phyloP scores from a whole-genome alignment of 257 asterid genomes.

The Plantago major region DNA sequence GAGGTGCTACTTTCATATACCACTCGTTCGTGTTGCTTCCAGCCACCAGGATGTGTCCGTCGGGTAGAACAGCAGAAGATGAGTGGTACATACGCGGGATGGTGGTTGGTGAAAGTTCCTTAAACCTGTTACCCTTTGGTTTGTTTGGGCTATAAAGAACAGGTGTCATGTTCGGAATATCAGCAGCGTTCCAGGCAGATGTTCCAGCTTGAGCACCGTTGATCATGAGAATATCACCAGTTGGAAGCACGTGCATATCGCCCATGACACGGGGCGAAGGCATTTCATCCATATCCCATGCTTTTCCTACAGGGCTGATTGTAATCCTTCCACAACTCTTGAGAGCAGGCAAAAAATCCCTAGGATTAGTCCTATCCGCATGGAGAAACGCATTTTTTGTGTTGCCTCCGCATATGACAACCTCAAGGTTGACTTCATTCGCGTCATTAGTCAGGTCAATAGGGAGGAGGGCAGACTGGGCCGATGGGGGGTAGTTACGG shows the following conservation, averaged over 20 bases:
- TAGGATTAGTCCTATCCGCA: slow-evolving; percentile 38
- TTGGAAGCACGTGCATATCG: slow-evolving; percentile 65
- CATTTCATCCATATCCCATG: slow-evolving; percentile 78
- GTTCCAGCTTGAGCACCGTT: slow-evolving; percentile 74
- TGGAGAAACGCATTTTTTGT: slow-evolving; percentile 39
- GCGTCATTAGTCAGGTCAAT: slow-evolving; percentile 34
- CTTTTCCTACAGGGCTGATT: slow-evolving; percentile 19
- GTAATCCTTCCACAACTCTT: slow-evolving; percentile 60
- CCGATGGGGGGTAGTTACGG: slow-evolving; percentile 83
- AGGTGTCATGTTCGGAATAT: slow-evolving; percentile 51
- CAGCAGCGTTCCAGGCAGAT: slow-evolving; percentile 74
- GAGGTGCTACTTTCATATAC: slow-evolving; percentile 32
- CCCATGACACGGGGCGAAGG: slow-evolving; percentile 80
- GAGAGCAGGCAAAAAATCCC: slow-evolving; percentile 47
- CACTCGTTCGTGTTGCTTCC: slow-evolving; percentile 75
- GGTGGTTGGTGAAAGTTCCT: slow-evolving; percentile 32
- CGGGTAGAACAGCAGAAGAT: slow-evolving; percentile 47
- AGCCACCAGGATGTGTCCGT: slow-evolving; percentile 57
- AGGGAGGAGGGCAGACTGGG: slow-evolving; percentile 70
- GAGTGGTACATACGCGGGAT: slow-evolving; percentile 93
- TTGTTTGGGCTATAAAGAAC: slow-evolving; percentile 53
- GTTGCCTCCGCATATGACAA: slow-evolving; percentile 79
- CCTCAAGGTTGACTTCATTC: slow-evolving; percentile 28
- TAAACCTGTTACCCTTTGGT: slow-evolving; percentile 41
- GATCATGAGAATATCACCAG: slow-evolving; percentile 55